phyloP scores from a whole-genome alignment of 2,329 filamentous ascomycete genomes.

The Ophiocordyceps camponoti-floridani region DNA sequence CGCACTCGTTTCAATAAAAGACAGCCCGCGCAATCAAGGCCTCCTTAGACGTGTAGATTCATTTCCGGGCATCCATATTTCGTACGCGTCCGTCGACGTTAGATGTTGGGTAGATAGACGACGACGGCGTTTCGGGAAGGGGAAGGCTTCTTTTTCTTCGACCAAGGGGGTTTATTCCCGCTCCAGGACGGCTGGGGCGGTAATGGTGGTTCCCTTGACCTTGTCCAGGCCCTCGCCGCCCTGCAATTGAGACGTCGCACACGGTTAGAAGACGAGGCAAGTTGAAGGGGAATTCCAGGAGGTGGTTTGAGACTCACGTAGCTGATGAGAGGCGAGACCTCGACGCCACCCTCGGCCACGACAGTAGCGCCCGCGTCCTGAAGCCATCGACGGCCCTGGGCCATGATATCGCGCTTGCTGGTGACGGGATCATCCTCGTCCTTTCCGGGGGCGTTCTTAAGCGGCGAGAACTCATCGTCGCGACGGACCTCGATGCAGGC shows the following conservation, averaged over 20 bases:
- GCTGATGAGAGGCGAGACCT: constrained; percentile 84
- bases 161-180: constrained; percentile 13
- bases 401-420: constrained; percentile 77
- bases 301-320: constrained; percentile 52
- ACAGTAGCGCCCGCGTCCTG: constrained; percentile 62
- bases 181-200: constrained; percentile 33
- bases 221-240: constrained; percentile 45
- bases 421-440: constrained; percentile 91
- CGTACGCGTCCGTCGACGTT: too few relatives aligned
- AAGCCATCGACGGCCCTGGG: constrained; percentile 75
- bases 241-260: constrained; percentile 13
- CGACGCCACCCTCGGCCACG: constrained; percentile 53
- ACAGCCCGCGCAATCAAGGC: too few relatives aligned
- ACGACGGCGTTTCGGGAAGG: too few relatives aligned
- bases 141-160: too few relatives aligned
- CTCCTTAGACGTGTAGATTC: too few relatives aligned
- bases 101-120: too few relatives aligned
- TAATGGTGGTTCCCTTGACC: constrained; percentile 32
- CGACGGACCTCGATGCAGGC: constrained; percentile 90
- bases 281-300: neutral
- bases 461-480: constrained; percentile 92
- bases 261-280: neutral
- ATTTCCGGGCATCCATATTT: too few relatives aligned
- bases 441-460: constrained; percentile 78
- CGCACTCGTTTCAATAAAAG: too few relatives aligned